A percentile compares a stretch with the other conserved stretches of the same genome.
These are phyloP conservation scores for Solanum hybrid DNA, from an alignment of 305 asterid species.

Conservation along the genomic window DNA sequence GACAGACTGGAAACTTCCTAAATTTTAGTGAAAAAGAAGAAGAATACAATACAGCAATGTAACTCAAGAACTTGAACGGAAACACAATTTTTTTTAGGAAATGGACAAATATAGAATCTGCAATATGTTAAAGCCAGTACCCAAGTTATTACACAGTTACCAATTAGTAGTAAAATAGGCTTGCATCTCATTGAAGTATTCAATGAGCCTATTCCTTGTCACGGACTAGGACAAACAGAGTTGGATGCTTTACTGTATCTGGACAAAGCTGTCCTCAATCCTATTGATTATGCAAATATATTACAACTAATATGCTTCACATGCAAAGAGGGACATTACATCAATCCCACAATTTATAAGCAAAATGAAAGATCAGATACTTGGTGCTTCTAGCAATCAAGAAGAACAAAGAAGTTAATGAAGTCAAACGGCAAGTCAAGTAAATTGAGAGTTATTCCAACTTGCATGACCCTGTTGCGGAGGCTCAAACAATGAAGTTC, in stretches of 20 bases:
- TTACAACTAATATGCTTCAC: neutral
- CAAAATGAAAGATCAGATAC: neutral
- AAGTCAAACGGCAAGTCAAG: neutral
- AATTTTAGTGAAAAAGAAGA: neutral
- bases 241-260: neutral
- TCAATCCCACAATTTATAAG: neutral
- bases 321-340: neutral
- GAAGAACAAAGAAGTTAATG: neutral
- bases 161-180: neutral
- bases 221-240: neutral
- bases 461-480: neutral
- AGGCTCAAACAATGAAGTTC: neutral
- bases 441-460: neutral
- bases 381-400: neutral
- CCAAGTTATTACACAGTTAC: neutral
- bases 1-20: neutral
- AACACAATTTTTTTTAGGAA: neutral
- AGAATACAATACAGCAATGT: neutral
- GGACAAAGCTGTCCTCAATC: neutral
- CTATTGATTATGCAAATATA: neutral
- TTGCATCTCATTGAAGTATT: neutral
- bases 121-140: neutral
- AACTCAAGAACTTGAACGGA: neutral
- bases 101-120: neutral
- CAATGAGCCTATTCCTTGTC: neutral